A percentile compares a stretch with the other conserved stretches of the same genome.
phyloP scores from a whole-genome alignment of 2,329 filamentous ascomycete genomes.

The Clonostachys chloroleuca region DNA sequence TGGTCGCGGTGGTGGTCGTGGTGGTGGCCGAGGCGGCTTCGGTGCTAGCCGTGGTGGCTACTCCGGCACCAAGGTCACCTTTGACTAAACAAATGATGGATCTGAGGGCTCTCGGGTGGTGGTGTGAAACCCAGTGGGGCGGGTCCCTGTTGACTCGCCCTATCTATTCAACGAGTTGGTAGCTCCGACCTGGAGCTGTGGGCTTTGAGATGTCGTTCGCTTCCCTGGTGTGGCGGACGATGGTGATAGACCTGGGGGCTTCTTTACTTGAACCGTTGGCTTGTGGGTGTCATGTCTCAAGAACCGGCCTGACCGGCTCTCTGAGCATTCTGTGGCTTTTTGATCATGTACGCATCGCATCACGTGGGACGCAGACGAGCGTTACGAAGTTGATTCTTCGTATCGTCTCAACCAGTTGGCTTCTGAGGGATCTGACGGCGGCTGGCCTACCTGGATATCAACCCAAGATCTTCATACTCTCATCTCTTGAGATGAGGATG shows the following conservation, averaged over 20 bases:
- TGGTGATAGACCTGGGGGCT: conserved; percentile 53
- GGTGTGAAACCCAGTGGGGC: conserved; percentile 33
- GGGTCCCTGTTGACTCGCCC: conserved; percentile 24
- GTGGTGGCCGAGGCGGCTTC: conserved; percentile 47
- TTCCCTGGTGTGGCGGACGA: conserved; percentile 24
- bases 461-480: no score
- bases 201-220: conserved; percentile 48
- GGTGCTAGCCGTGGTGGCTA: conserved; percentile 42
- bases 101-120: conserved; percentile 29
- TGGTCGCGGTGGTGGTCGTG: conserved; percentile 36
- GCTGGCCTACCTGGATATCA: background rate
- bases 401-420: conserved; percentile 3
- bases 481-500: no score
- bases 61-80: conserved; percentile 75
- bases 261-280: conserved; percentile 29
- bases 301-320: no score
- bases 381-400: background rate
- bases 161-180: conserved; percentile 18
- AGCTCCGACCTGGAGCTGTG: conserved; percentile 29
- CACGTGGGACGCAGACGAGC: no score
- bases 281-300: conserved; percentile 18
- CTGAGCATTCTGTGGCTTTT: conserved; percentile 19
- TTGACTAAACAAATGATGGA: conserved; percentile 40
- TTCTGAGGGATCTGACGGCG: conserved; percentile 6
- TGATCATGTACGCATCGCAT: conserved; percentile 9